Conservation (phyloP, 352 stramenopile species). For the Phytophthora litchii region DNA sequence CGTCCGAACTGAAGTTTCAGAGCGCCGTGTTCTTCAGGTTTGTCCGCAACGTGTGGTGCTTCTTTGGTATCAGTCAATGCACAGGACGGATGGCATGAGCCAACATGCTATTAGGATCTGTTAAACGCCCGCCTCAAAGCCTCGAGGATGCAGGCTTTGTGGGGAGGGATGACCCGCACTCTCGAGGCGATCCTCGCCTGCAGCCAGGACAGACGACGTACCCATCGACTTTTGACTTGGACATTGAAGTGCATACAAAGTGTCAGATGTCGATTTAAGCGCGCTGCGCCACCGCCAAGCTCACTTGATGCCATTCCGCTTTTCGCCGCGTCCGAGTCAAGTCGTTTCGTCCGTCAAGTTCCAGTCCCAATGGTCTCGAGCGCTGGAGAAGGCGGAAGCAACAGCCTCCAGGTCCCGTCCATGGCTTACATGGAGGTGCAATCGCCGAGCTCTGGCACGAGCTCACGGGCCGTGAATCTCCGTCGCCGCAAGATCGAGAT, state of each 20-base stretch:
- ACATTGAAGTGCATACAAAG: slow-evolving; percentile 18
- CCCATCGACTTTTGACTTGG: slow-evolving; percentile 1
- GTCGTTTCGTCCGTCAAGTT: slow-evolving; percentile 2
- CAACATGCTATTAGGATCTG: neutral
- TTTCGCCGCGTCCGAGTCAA: slow-evolving; percentile 21
- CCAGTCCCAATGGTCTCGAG: slow-evolving; percentile 22
- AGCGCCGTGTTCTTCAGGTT: slow-evolving; percentile 10
- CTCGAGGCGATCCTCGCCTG: neutral
- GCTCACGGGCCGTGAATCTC: slow-evolving; percentile 30
- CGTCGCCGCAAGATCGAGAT: slow-evolving; percentile 57
- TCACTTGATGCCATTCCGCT: slow-evolving; percentile 14
- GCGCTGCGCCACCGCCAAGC: slow-evolving; percentile 10
- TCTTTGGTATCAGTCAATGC: neutral
- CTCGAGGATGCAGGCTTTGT: neutral
- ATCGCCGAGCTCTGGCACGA: slow-evolving; percentile 24
- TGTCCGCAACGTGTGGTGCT: slow-evolving; percentile 6
- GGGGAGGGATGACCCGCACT: slow-evolving; percentile 5
- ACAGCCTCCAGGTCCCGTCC: slow-evolving; percentile 22
- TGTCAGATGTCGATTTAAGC: slow-evolving; percentile 19
- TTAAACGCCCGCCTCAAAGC: slow-evolving; percentile 21
- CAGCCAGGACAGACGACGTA: slow-evolving; percentile 11
- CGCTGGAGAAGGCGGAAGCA: slow-evolving; percentile 24
- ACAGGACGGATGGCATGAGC: slow-evolving; percentile 18
- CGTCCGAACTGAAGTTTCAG: slow-evolving; percentile 13
- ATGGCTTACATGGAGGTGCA: slow-evolving; percentile 31